These are phyloP conservation scores for Talaromyces liani DNA, from an alignment of 495 filamentous ascomycete genomes.

Conservation along the genomic window DNA sequence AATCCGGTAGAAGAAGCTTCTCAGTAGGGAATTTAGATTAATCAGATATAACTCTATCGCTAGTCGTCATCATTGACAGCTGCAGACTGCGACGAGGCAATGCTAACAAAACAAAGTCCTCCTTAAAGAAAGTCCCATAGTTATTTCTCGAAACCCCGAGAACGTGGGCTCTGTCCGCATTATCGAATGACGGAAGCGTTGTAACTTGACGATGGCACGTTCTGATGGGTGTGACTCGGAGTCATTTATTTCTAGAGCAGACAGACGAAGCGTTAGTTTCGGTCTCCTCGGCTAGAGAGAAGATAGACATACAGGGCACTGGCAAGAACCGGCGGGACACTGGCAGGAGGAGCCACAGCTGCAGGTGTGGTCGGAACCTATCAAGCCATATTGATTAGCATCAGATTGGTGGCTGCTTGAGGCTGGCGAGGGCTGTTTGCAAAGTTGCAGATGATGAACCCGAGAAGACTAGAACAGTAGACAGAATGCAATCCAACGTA, in stretches of 20 bases:
- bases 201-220: background rate
- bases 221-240: background rate
- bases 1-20: background rate
- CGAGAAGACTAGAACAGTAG: background rate
- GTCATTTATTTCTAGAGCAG: background rate
- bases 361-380: slow-evolving; percentile 5
- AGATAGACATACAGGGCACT: background rate
- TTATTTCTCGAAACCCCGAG: background rate
- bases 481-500: background rate
- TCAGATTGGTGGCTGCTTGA: background rate
- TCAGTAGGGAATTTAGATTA: background rate
- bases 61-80: background rate
- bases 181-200: background rate
- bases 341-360: slow-evolving; percentile 6
- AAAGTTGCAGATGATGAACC: background rate
- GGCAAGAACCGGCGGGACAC: background rate
- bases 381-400: background rate
- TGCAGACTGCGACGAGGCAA: background rate
- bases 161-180: background rate
- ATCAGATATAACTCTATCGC: background rate
- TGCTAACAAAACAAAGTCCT: background rate
- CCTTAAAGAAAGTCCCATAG: background rate
- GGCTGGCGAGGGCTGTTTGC: background rate
- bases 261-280: background rate
- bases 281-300: background rate